Conservation (phyloP, 805 yeast species). For the Candida peoriensis region DNA sequence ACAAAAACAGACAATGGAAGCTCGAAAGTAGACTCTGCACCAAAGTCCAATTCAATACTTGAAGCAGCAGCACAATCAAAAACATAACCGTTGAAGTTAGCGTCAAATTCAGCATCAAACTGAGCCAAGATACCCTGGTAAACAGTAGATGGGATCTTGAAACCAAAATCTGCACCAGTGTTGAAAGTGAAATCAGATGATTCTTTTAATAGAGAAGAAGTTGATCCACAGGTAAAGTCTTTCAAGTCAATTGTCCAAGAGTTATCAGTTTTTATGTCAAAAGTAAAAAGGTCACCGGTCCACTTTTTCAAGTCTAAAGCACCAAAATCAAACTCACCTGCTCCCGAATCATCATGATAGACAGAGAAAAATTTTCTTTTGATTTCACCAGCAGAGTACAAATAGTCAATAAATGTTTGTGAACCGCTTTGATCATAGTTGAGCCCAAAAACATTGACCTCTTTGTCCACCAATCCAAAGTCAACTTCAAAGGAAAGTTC, state of each 20-base stretch:
- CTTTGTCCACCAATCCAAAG: constrained; percentile 7
- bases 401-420: constrained; percentile 9
- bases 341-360: constrained; percentile 8
- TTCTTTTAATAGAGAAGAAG: constrained; percentile 7
- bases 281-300: constrained; percentile 31
- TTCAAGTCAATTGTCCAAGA: constrained; percentile 22
- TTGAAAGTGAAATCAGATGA: constrained; percentile 11
- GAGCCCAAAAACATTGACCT: constrained; percentile 11
- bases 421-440: constrained; percentile 7
- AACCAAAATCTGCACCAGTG: constrained; percentile 13
- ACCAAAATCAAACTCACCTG: constrained; percentile 35
- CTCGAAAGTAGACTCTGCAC: constrained; percentile 6
- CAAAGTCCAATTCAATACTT: constrained; percentile 12
- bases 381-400: constrained; percentile 6
- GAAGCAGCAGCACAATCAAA: constrained; percentile 11
- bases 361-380: constrained; percentile 13
- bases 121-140: constrained; percentile 8
- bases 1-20: constrained; percentile 9
- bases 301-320: constrained; percentile 47
- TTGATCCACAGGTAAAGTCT: constrained; percentile 16
- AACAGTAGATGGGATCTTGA: constrained; percentile 12
- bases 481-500: constrained; percentile 3
- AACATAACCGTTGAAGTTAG: constrained; percentile 7
- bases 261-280: constrained; percentile 3
- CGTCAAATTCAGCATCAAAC: constrained; percentile 13